A percentile compares a stretch with the other conserved stretches of the same genome.
These are phyloP conservation scores for Hibiscus syriacus DNA, from an alignment of 345 rosid genomes.

Conservation along the genomic window DNA sequence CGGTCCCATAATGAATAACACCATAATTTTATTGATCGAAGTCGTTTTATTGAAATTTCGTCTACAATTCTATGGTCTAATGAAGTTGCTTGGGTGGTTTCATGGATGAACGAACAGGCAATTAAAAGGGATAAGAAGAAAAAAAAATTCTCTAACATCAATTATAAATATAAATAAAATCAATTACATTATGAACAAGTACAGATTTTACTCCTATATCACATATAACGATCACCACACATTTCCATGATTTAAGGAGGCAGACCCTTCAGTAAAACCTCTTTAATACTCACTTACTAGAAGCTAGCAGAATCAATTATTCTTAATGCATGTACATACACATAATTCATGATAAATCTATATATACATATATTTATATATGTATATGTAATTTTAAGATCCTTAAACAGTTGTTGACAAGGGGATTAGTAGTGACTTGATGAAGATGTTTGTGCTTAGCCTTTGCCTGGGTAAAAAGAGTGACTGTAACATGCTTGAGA, in stretches of 20 bases:
- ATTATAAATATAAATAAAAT: not conserved
- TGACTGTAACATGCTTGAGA: conserved; percentile 23
- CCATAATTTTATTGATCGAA: too few relatives aligned
- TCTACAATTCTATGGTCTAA: too few relatives aligned
- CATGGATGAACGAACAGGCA: too few relatives aligned
- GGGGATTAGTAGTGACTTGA: conserved; percentile 12
- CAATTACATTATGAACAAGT: not conserved
- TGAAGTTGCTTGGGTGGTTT: too few relatives aligned
- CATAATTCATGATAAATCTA: too few relatives aligned
- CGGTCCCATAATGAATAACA: too few relatives aligned
- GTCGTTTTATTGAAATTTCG: too few relatives aligned
- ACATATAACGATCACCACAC: not conserved
- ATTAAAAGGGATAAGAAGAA: too few relatives aligned
- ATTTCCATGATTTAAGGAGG: conserved; percentile 16
- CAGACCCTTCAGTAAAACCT: conserved; percentile 14
- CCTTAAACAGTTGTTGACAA: conserved; percentile 12
- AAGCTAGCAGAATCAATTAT: not conserved
- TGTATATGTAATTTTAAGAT: conserved; percentile 4
- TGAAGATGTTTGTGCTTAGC: conserved; percentile 1
- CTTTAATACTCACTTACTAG: not conserved
- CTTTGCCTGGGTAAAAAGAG: conserved; percentile 32
- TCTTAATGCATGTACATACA: conserved; percentile 16
- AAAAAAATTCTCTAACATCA: not conserved
- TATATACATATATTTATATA: too few relatives aligned
- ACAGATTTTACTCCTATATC: not conserved